Conservation (phyloP, 1,284 basidiomycete species). For the Leucoagaricus sp. region DNA sequence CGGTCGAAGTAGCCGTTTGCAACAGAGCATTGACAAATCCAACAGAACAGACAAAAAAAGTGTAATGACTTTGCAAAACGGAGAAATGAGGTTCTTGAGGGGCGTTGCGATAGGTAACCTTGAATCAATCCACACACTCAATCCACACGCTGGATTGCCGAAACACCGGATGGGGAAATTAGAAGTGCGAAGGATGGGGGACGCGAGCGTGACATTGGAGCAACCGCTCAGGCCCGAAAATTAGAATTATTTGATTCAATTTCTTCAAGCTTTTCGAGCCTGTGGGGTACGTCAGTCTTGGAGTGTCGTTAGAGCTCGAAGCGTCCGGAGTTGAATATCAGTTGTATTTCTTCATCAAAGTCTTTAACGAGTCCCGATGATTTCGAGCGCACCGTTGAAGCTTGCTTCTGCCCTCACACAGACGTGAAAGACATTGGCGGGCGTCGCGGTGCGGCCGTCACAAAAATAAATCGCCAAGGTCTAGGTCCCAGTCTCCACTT, state of each 20-base stretch:
- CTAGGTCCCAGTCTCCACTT: background rate
- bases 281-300: background rate
- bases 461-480: background rate
- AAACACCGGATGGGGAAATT: background rate
- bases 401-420: background rate
- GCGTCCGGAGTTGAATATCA: background rate
- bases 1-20: background rate
- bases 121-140: background rate
- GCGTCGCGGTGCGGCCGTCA: background rate
- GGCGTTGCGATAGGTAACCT: background rate
- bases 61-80: background rate
- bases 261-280: background rate
- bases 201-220: background rate
- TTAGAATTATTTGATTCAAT: background rate
- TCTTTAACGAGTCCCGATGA: background rate
- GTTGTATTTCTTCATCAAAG: background rate
- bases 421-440: background rate
- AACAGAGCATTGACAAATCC: background rate
- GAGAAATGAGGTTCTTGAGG: conserved; percentile 3
- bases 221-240: background rate
- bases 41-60: background rate
- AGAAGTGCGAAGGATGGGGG: background rate
- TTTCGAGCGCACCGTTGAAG: background rate
- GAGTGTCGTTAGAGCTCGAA: background rate
- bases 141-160: background rate